Base-by-base conservation (phyloP, 371 early-diverging fungal species). In the Saksenaea vasiformis region DNA sequence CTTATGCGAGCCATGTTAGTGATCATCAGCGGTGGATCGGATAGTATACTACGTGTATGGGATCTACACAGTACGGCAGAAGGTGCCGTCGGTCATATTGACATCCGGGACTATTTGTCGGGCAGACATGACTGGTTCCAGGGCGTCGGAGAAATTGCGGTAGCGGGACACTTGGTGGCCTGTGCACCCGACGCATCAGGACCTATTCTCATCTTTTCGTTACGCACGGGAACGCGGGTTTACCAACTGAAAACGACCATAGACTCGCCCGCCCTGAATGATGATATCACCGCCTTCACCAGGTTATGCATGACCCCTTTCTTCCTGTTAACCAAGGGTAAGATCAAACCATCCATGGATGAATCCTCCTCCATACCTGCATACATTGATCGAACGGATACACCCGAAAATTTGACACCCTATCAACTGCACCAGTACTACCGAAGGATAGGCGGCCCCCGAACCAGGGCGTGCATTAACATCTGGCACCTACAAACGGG, bases 401-500 rank as follows among this genome's bases (percentile, higher is more conserved):
- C 70, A 10, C 53, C 59, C 2, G 56, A 61, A 1, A 62, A 63
- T 24, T 64, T 74, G 74, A 74, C 78, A 15, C 73, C 76, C 4
- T 78, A 76, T 64, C 80, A 80, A 54, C 66, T 77, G 0, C 70
- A 76, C 19, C 73, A 58, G 27, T 67, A 72, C 53, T 77, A 72
- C 43, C 71, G 69, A 61, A 22, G 43, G 15, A n/a, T 2, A 53
- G 22, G 17, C n/a, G 27, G 14, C 17, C 71, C 74, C 15, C 39
- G 62, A 5, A 64, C 67, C 27, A 71, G 72, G 53, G 72, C 77
- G 7, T 86, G 85, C 60, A 74, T 86, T 5, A 78, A 86, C 67
- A 83, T 86, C 11, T 86, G 85, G 84, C 77, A 82, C 53, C 51
- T 86, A 24, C 76, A 77, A n/a, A 85, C 79, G 0, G 84, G 84